These are phyloP conservation scores for Ramaria sp. DNA, from an alignment of 768 basidiomycete genomes.

Conservation along the genomic window DNA sequence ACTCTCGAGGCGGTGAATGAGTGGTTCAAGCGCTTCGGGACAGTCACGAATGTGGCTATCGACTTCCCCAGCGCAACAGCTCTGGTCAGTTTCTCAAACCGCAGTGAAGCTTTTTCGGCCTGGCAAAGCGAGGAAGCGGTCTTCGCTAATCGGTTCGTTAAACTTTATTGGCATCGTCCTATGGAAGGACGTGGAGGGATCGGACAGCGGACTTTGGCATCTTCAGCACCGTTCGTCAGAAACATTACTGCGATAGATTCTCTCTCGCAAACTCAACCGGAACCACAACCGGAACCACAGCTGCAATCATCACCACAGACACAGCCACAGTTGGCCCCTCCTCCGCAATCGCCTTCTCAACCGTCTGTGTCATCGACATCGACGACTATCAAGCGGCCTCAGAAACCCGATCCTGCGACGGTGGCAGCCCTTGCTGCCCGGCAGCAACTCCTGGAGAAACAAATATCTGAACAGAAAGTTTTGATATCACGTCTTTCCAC, in stretches of 20 bases:
- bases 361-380: neutral
- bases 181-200: constrained; percentile 82
- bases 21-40: constrained; percentile 90
- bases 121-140: constrained; percentile 95
- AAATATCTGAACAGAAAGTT: constrained; percentile 81
- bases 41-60: constrained; percentile 85
- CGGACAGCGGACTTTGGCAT: constrained; percentile 70
- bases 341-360: neutral
- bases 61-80: constrained; percentile 69
- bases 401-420: constrained; percentile 15
- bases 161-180: constrained; percentile 91
- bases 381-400: neutral
- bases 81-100: constrained; percentile 75
- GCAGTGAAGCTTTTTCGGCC: constrained; percentile 76
- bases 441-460: constrained; percentile 66
- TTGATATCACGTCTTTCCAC: constrained; percentile 62
- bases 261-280: constrained; percentile 16
- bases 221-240: constrained; percentile 66
- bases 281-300: neutral
- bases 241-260: constrained; percentile 29
- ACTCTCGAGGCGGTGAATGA: constrained; percentile 66
- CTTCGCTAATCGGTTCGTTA: constrained; percentile 89
- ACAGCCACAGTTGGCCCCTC: neutral
- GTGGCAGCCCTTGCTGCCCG: constrained; percentile 46
- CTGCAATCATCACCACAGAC: neutral